Evolutionary conservation across 2,329 filamentous ascomycete species (phyloP).

Genomic region (Sclerotinia sclerotiorum): DNA sequence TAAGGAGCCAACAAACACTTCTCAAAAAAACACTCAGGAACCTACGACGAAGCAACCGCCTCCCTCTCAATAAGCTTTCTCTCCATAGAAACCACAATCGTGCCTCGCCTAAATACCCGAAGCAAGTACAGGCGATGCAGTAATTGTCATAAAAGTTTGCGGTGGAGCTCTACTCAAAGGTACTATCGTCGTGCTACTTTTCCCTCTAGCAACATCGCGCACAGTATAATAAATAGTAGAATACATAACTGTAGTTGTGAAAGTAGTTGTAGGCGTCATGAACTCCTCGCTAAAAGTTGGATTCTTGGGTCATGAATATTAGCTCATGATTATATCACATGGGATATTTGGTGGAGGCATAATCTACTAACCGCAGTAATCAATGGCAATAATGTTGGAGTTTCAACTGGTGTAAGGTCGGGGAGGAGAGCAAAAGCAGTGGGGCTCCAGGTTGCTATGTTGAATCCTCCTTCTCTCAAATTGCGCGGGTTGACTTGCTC

Average conservation of each 20-base stretch:
- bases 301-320: background rate
- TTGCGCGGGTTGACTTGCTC: background rate
- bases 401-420: background rate
- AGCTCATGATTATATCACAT: background rate
- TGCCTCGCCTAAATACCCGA: background rate
- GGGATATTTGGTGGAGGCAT: background rate
- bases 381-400: background rate
- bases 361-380: background rate
- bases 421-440: too few species aligned
- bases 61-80: background rate
- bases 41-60: background rate
- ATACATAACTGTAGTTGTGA: background rate
- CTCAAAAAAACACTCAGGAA: background rate
- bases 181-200: background rate
- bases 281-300: background rate
- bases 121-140: background rate
- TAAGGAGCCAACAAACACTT: background rate
- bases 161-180: background rate
- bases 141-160: background rate
- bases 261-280: background rate
- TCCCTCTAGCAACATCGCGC: background rate
- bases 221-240: background rate
- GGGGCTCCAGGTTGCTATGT: background rate
- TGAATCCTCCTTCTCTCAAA: background rate
- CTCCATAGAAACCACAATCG: background rate